Evolutionary conservation across 257 asterid species (phyloP), one percentile per base, ranked within the genome.

Genomic region (Leptodermis oblonga): DNA sequence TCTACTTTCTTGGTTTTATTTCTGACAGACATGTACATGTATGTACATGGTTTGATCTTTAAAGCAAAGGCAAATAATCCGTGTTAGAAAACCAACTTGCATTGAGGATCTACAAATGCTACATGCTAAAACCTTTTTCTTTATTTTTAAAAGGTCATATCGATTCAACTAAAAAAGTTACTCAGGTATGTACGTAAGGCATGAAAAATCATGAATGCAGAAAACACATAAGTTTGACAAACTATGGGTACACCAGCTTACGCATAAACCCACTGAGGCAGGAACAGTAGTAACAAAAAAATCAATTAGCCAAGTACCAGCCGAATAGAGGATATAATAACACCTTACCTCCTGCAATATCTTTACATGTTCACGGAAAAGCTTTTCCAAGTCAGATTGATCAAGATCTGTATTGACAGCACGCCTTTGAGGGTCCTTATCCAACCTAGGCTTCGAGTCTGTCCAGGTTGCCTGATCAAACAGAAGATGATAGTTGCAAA

Each of bases 361-460:
- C 74, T 93, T 90, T 23, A 88, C 88, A 70, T 93, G 99, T 69
- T 93, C 99, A 26, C 99, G 89, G 78, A 93, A 93, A 76, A 90
- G 87, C 80, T 90, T 93, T 87, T 90, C 99, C 61, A 86, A 62
- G 79, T 93, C 97, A 15, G 96, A 86, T 74, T 85, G 95, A 74
- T 91, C 96, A 69, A 93, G 79, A 63, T 84, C 85, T 52, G 96
- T 90, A 84, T 93, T 87, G 62, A 86, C 88, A 12, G 86, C 84
- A 76, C 99, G 99, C 54, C 96, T 88, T 85, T 93, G 99, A 74
- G 99, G 96, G 79, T 93, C 99, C 88, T 87, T 90, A 78, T 90
- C 99, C 88, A 93, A 72, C 86, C 91, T 93, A 34, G 91, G 73
- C 85, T 86, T 93, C 61, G 95, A 85, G 73, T 90, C 96, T 55